A percentile compares a stretch with the other conserved stretches of the same genome.
phyloP scores from a whole-genome alignment of 129 eudicot genomes.

The Flaveria ramosissima region DNA sequence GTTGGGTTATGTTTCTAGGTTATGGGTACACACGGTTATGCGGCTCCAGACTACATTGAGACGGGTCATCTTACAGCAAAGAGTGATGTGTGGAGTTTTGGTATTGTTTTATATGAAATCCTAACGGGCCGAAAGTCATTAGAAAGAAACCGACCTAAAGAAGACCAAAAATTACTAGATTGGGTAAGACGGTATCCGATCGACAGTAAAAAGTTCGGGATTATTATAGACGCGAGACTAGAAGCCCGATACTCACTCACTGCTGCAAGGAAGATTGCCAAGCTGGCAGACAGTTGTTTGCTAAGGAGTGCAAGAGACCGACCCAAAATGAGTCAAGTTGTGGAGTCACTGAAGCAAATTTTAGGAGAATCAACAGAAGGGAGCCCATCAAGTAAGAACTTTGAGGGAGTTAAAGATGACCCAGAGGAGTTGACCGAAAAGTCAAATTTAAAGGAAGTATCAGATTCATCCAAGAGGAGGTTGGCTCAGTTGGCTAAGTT shows the following conservation, averaged over 20 bases:
- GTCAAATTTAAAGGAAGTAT: conserved; percentile 34
- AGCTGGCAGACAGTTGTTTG: conserved; percentile 76
- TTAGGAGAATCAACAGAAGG: conserved; percentile 46
- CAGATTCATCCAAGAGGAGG: conserved; percentile 75
- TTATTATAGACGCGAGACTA: conserved; percentile 69
- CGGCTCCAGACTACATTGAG: conserved; percentile 90
- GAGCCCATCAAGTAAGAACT: conserved; percentile 46
- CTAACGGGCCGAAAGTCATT: conserved; percentile 75
- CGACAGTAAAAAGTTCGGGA: conserved; percentile 60
- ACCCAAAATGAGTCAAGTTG: conserved; percentile 89
- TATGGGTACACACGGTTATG: conserved; percentile 91
- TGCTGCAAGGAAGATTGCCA: conserved; percentile 71
- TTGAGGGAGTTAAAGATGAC: conserved; percentile 41
- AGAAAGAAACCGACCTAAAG: conserved; percentile 64
- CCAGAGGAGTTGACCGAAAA: conserved; percentile 37
- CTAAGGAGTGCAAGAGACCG: conserved; percentile 62
- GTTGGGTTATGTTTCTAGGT: conserved; percentile 47
- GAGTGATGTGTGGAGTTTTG: conserved; percentile 97
- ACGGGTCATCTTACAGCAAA: conserved; percentile 89
- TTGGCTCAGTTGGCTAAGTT: conserved; percentile 73
- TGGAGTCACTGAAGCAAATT: conserved; percentile 64
- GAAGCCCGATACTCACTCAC: conserved; percentile 64
- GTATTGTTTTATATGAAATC: conserved; percentile 82
- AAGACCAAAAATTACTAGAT: conserved; percentile 71
- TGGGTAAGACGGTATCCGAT: conserved; percentile 76